Evolutionary conservation across 768 basidiomycete species (phyloP).

Genomic region (Pluteus cervinus): DNA sequence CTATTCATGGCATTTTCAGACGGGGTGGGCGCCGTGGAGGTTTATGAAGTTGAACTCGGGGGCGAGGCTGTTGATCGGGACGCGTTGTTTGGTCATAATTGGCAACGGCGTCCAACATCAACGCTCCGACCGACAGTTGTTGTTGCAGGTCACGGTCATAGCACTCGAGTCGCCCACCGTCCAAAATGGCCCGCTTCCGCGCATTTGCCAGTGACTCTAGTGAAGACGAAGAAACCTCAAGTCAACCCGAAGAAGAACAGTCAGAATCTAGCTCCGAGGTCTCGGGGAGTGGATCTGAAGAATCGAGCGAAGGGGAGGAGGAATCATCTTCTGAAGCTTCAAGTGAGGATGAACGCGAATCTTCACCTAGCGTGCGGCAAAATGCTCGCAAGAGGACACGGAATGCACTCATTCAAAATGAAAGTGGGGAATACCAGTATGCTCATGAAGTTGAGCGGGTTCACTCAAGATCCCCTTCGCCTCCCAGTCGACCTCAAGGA

Average conservation of each 20-base stretch:
- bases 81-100: no score
- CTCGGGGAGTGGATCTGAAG: constrained; percentile 22
- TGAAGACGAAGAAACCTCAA: constrained; percentile 29
- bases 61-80: no score
- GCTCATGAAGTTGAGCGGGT: constrained; percentile 37
- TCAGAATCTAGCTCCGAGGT: constrained; percentile 8
- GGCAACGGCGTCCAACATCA: no score
- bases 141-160: no score
- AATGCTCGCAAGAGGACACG: constrained; percentile 19
- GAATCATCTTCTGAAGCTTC: constrained; percentile 23
- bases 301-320: constrained; percentile 23
- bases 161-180: no score
- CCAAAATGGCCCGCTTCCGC: constrained; percentile 73
- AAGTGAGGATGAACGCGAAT: constrained; percentile 26
- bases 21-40: no score
- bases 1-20: no score
- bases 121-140: no score
- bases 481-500: constrained; percentile 27
- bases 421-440: constrained; percentile 43
- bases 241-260: constrained; percentile 19
- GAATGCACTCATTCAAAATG: constrained; percentile 49
- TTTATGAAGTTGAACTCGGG: no score
- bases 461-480: constrained; percentile 24
- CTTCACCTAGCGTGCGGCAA: constrained; percentile 15
- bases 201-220: constrained; percentile 59